These are phyloP conservation scores for Claviceps pusilla DNA, from an alignment of 2,329 filamentous ascomycete species.

Conservation along the genomic window DNA sequence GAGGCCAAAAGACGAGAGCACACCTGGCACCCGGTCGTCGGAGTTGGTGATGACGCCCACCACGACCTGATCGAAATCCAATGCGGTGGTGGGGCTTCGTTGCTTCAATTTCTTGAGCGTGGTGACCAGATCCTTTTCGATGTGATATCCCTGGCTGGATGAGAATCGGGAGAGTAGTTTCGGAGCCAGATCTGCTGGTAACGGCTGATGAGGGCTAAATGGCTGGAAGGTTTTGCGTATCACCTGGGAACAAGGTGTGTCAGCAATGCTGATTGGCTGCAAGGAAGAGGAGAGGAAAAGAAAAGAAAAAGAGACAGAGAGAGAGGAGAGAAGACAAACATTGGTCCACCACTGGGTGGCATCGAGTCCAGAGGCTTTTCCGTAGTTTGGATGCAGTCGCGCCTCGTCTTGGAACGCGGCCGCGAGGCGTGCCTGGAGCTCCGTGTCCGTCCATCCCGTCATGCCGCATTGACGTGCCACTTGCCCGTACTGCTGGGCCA, in stretches of 20 bases:
- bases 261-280: neutral
- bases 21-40: constrained; percentile 40
- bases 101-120: constrained; percentile 28
- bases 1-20: constrained; percentile 39
- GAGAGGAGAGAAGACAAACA: constrained; percentile 23
- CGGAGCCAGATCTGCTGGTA: constrained; percentile 31
- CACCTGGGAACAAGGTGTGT: constrained; percentile 23
- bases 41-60: constrained; percentile 49
- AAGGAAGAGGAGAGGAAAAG: neutral
- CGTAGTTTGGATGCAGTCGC: constrained; percentile 41
- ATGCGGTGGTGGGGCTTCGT: constrained; percentile 8
- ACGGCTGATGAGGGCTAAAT: constrained; percentile 16
- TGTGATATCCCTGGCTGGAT: constrained; percentile 34
- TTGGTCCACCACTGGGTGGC: constrained; percentile 45
- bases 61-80: constrained; percentile 26
- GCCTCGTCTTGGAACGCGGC: constrained; percentile 33
- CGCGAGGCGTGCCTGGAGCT: constrained; percentile 20
- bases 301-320: neutral
- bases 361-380: constrained; percentile 33
- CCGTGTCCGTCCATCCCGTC: constrained; percentile 23
- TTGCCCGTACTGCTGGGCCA: constrained; percentile 38
- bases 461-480: constrained; percentile 37
- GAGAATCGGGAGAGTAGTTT: constrained; percentile 38
- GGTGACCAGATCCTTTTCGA: constrained; percentile 29
- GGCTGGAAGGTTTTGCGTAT: constrained; percentile 38